Evolutionary conservation across 768 basidiomycete species (phyloP).

Genomic region (Cystofilobasidium ferigula): DNA sequence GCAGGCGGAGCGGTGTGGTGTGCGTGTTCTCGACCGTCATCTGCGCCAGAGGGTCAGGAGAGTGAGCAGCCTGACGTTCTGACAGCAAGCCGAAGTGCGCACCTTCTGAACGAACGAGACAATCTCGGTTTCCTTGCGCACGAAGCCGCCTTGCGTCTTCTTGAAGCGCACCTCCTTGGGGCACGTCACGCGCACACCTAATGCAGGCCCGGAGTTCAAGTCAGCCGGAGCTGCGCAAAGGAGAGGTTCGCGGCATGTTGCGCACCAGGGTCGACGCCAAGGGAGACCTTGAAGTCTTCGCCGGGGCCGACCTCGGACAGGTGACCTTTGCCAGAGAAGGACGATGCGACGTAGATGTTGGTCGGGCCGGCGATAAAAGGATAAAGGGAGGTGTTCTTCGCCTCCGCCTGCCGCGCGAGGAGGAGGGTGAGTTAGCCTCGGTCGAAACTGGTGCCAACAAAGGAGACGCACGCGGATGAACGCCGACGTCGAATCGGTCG

Average conservation of each 20-base stretch:
- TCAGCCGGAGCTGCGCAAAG: neutral
- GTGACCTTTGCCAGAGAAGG: neutral
- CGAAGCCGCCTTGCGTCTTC: neutral
- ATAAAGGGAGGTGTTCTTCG: conserved; percentile 1
- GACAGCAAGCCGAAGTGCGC: neutral
- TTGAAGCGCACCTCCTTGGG: conserved; percentile 2
- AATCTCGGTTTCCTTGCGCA: conserved; percentile 11
- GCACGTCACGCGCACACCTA: conserved; percentile 8
- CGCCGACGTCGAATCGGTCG: neutral
- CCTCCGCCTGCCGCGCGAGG: neutral
- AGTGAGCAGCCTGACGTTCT: neutral
- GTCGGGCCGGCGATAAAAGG: conserved; percentile 18
- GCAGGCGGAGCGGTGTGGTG: neutral
- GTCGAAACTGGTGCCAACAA: neutral
- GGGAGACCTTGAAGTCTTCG: conserved; percentile 1
- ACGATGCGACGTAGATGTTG: conserved; percentile 9
- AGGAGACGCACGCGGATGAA: conserved; percentile 6
- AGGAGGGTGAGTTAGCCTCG: neutral
- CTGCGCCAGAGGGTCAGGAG: neutral
- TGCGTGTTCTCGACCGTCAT: conserved; percentile 8
- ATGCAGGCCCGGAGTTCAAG: neutral
- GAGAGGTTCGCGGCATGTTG: neutral
- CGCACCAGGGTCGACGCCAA: conserved; percentile 13
- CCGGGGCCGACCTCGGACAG: conserved; percentile 10
- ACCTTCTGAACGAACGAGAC: conserved; percentile 14